Conservation (phyloP, 345 rosid genomes). For the Mercurialis annua region DNA sequence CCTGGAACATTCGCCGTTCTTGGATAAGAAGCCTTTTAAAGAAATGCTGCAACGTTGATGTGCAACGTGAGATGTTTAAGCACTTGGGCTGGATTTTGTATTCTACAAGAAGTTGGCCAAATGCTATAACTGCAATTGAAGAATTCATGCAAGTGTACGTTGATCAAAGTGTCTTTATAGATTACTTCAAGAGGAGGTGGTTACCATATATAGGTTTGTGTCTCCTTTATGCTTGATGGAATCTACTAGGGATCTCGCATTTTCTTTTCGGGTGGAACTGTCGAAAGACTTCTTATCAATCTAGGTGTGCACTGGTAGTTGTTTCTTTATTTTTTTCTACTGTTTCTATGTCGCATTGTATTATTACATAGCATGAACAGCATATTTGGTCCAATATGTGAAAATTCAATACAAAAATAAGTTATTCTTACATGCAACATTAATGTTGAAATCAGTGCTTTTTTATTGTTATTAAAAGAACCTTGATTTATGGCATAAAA, state of each 20-base stretch:
- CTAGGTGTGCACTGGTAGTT: background rate
- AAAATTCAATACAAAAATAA: background rate
- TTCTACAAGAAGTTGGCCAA: slow-evolving; percentile 35
- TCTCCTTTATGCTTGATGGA: slow-evolving; percentile 16
- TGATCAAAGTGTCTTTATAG: slow-evolving; percentile 46
- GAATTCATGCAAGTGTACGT: slow-evolving; percentile 50
- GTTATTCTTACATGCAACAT: background rate
- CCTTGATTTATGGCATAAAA: background rate
- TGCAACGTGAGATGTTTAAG: slow-evolving; percentile 50
- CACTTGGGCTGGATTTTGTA: slow-evolving; percentile 44
- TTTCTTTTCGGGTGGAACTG: background rate
- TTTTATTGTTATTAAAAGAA: background rate
- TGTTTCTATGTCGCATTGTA: background rate
- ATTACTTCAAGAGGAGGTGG: slow-evolving; percentile 48
- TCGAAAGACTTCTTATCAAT: background rate
- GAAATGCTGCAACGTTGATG: slow-evolving; percentile 39
- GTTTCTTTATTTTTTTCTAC: background rate
- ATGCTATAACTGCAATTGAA: slow-evolving; percentile 37
- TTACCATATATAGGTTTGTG: slow-evolving; percentile 39
- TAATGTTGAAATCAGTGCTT: background rate
- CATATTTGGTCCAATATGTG: background rate
- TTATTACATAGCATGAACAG: background rate
- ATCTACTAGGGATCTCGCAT: background rate
- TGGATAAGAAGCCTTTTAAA: slow-evolving; percentile 51
- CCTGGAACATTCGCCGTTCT: slow-evolving; percentile 49